A percentile compares a stretch with the other conserved stretches of the same genome.
phyloP scores from a whole-genome alignment of 2,329 filamentous ascomycete species.

The Colletotrichum sp. region DNA sequence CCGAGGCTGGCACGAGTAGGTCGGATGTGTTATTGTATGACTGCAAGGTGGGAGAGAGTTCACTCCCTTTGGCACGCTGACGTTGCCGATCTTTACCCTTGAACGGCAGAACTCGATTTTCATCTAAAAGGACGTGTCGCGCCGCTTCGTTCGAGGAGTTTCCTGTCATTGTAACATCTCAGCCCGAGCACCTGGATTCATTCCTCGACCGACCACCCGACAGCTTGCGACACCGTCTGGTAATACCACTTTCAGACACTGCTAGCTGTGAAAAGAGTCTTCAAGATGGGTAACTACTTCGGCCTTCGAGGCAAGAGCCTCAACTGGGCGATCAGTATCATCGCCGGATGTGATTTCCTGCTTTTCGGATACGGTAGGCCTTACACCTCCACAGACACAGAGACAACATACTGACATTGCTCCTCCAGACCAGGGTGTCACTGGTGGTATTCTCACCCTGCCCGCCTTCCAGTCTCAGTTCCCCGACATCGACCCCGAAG shows the following conservation, averaged over 20 bases:
- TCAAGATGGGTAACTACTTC: constrained; percentile 51
- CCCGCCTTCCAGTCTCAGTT: constrained; percentile 62
- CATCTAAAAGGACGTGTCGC: constrained; percentile 19
- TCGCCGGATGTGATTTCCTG: constrained; percentile 76
- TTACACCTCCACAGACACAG: neutral
- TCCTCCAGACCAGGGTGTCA: constrained; percentile 73
- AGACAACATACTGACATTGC: constrained; percentile 26
- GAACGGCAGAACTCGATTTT: neutral
- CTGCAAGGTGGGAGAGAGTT: neutral
- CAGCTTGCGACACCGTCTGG: constrained; percentile 3
- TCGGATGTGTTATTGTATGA: constrained; percentile 1
- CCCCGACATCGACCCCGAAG: constrained; percentile 32
- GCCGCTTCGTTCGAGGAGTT: neutral
- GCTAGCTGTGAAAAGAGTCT: constrained; percentile 9
- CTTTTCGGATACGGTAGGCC: constrained; percentile 60
- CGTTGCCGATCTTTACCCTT: constrained; percentile 17
- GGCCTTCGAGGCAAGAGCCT: constrained; percentile 70
- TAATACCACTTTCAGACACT: neutral
- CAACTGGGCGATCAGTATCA: constrained; percentile 72
- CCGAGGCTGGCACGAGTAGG: constrained; percentile 14
- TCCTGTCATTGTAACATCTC: neutral
- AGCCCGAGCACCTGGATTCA: neutral
- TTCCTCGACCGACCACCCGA: neutral
- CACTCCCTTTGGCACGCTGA: neutral
- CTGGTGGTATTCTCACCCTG: constrained; percentile 77